Evolutionary conservation across 2,329 filamentous ascomycete genomes (phyloP), one percentile per base, ranked within the genome.

Genomic region (Escovopsis weberi): DNA sequence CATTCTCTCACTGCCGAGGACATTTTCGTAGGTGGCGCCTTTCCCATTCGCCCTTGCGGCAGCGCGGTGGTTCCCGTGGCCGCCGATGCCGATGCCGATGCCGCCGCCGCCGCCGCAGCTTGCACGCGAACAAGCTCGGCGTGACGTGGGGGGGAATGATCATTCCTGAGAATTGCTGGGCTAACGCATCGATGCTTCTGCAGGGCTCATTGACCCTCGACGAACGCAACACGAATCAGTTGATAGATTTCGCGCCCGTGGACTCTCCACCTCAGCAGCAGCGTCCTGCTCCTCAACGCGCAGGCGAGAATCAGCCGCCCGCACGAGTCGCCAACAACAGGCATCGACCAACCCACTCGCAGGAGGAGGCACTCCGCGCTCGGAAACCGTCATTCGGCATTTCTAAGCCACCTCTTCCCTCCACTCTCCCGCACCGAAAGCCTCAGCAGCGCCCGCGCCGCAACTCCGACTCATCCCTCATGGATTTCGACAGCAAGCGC

Each of bases 381-480:
- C 72, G 72, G 38, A 61, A 54, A 40, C 50, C 52, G 45, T 62
- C 39, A 56, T 41, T 56, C 55, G 47, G 57, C 63, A 51, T 50
- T 59, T 46, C 48, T 46, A 9, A 55, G 42, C 46, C 37, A 54
- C 46, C 55, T 58, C 50, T 52, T 58, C 51, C 51, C 48, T 51
- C 60, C 47, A 51, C 50, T 48, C 69, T 64, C 42, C 61, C 64
- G n/a, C 59, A 62, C 37, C 62, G 61, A 43, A 58, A 57, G 39
- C 49, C 58, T 7, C 64, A 67, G 38, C 63, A 70, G 44, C 73
- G 79, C 18, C 70, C 73, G 15, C 75, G 83, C 51, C 76, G 85
- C 51, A 87, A 88, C 59, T 89, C 85, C 3, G 85, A 89, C 45
- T 85, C 83, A 0, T 89, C 85, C 1, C 66, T 85, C 38, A 65